phyloP scores from a whole-genome alignment of 352 stramenopile species.

The Globisporangium spinosum region DNA sequence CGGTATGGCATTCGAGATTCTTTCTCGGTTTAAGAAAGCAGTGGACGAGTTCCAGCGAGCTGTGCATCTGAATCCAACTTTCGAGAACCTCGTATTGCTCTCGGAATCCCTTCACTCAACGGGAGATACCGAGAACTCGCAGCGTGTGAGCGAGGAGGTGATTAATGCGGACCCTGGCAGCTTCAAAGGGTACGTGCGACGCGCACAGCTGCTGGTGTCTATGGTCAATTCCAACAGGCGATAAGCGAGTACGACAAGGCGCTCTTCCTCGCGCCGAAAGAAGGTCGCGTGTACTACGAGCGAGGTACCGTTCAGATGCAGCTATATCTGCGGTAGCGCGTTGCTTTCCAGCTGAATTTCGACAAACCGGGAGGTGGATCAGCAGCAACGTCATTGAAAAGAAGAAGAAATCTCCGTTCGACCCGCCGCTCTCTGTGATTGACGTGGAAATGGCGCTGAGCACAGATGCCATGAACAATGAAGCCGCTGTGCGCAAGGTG shows the following conservation, averaged over 20 bases:
- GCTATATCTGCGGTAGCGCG: constrained; percentile 59
- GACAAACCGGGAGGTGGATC: constrained; percentile 6
- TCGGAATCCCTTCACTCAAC: constrained; percentile 79
- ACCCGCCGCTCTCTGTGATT: constrained; percentile 31
- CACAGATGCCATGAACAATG: constrained; percentile 45
- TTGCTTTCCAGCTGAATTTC: constrained; percentile 50
- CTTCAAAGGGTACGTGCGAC: constrained; percentile 60
- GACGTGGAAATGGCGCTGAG: constrained; percentile 49
- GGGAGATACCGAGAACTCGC: constrained; percentile 74
- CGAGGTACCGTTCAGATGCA: constrained; percentile 70
- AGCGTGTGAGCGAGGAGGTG: constrained; percentile 68
- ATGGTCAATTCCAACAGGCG: constrained; percentile 37
- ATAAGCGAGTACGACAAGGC: constrained; percentile 68
- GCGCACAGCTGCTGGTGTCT: constrained; percentile 61
- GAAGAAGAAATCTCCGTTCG: constrained; percentile 35
- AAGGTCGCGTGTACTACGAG: constrained; percentile 64
- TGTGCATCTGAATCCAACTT: constrained; percentile 52
- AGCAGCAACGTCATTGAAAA: constrained; percentile 8
- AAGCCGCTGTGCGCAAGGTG: constrained; percentile 37
- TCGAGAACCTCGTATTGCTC: constrained; percentile 71
- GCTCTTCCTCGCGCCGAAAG: constrained; percentile 51
- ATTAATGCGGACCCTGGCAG: constrained; percentile 55
- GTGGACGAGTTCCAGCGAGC: constrained; percentile 63
- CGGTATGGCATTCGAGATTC: constrained; percentile 63
- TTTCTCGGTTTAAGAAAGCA: constrained; percentile 60